Evolutionary conservation across 805 yeast genomes (phyloP).

Genomic region (Lipomyces anomalus): DNA sequence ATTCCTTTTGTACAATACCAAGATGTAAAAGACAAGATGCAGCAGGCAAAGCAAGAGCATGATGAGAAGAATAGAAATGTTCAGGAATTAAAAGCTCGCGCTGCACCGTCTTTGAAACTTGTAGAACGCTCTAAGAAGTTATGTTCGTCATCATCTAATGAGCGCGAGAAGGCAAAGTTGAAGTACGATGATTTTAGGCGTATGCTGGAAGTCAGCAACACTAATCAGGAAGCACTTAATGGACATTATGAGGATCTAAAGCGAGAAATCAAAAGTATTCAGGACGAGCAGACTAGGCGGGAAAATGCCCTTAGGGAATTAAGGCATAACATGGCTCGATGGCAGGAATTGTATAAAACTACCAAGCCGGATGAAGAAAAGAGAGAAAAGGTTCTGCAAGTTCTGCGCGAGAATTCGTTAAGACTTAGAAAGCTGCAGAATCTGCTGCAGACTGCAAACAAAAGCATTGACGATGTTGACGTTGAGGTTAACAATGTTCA

Average conservation of each 20-base stretch:
- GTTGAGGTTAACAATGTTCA: neutral
- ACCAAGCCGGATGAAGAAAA: neutral
- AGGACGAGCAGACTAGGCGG: neutral
- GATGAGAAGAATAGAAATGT: constrained; percentile 10
- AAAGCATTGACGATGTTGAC: neutral
- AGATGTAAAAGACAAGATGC: constrained; percentile 4
- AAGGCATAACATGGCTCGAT: neutral
- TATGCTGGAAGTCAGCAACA: neutral
- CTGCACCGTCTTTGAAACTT: constrained; percentile 33
- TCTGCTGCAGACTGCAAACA: neutral
- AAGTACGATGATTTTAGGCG: constrained; percentile 33
- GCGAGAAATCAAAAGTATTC: constrained; percentile 3
- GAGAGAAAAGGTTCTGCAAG: neutral
- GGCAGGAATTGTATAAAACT: neutral
- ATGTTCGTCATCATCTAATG: constrained; percentile 34
- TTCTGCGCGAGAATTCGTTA: neutral
- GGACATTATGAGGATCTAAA: constrained; percentile 1
- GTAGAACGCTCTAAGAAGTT: constrained; percentile 31
- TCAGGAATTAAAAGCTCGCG: constrained; percentile 2
- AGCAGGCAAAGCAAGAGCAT: constrained; percentile 32
- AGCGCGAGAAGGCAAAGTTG: constrained; percentile 29
- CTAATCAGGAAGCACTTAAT: constrained; percentile 37
- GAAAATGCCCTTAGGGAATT: neutral
- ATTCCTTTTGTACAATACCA: constrained; percentile 13
- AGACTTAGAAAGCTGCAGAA: neutral